Conservation (phyloP, 2,329 filamentous ascomycete genomes). For the Venturia oleaginea region DNA sequence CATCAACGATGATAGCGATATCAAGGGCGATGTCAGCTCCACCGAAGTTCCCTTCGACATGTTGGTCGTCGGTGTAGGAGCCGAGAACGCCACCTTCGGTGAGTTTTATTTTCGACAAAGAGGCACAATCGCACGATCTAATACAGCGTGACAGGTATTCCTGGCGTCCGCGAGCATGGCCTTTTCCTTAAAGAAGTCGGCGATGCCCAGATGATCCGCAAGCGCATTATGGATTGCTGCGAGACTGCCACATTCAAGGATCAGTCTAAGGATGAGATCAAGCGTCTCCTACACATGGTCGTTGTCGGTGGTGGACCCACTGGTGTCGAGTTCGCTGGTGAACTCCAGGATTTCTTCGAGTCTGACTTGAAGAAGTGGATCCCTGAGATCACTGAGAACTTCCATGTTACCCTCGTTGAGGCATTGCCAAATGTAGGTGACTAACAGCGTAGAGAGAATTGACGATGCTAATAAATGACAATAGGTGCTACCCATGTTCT, state of each 20-base stretch:
- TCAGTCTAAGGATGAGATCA: constrained; percentile 76
- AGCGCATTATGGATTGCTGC: constrained; percentile 99
- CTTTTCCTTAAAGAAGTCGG: constrained; percentile 98
- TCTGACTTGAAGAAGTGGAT: constrained; percentile 97
- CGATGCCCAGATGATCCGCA: constrained; percentile 92
- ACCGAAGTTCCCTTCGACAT: constrained; percentile 96
- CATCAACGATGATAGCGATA: constrained; percentile 85
- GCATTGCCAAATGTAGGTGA: constrained; percentile 68
- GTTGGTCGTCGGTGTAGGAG: constrained; percentile 93
- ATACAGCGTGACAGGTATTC: constrained; percentile 51
- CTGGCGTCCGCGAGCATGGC: constrained; percentile 86
- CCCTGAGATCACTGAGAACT: constrained; percentile 87
- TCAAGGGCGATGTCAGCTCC: constrained; percentile 72
- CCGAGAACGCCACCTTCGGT: constrained; percentile 97
- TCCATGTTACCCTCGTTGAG: constrained; percentile 96
- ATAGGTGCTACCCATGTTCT: constrained; percentile 81
- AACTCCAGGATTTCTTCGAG: constrained; percentile 98
- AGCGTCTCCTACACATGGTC: constrained; percentile 96
- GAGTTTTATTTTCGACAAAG: constrained; percentile 20
- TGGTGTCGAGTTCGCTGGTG: constrained; percentile 95
- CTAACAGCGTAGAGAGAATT: not conserved
- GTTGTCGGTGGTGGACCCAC: constrained; percentile 79
- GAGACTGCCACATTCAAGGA: constrained; percentile 98
- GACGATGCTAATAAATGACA: not conserved
- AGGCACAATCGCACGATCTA: not conserved